Evolutionary conservation across 2,329 filamentous ascomycete species (phyloP).

Genomic region (Scortechinia acanthostroma): DNA sequence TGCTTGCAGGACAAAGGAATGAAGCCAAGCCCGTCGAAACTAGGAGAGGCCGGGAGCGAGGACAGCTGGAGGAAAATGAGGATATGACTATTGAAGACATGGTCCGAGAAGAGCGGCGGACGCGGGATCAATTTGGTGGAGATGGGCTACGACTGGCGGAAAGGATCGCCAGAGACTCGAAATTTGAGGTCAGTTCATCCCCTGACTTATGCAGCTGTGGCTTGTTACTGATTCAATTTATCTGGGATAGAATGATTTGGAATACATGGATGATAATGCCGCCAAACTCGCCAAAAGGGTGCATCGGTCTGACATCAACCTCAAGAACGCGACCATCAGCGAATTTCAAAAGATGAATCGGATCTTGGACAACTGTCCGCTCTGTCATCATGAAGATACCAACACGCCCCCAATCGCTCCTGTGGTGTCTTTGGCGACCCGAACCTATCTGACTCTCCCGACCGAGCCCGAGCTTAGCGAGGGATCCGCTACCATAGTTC

Average conservation of each 20-base stretch:
- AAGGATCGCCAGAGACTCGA: constrained; percentile 84
- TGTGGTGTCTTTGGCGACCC: constrained; percentile 76
- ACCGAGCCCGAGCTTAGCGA: constrained; percentile 77
- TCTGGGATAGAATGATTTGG: constrained; percentile 73
- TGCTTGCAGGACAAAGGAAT: constrained; percentile 66
- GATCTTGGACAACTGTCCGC: constrained; percentile 77
- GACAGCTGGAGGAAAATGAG: constrained; percentile 80
- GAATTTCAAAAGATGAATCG: constrained; percentile 87
- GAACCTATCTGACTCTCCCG: constrained; percentile 79
- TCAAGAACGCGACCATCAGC: constrained; percentile 78
- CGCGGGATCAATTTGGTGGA: constrained; percentile 68
- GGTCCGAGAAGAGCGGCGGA: constrained; percentile 87
- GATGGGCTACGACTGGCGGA: constrained; percentile 81
- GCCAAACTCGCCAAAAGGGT: constrained; percentile 79
- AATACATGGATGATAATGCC: constrained; percentile 97
- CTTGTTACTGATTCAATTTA: not conserved
- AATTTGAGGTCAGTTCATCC: constrained; percentile 44
- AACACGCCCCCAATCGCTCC: constrained; percentile 70
- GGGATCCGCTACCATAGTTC: constrained; percentile 82
- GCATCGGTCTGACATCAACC: constrained; percentile 78
- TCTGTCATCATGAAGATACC: constrained; percentile 87
- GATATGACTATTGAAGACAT: constrained; percentile 97
- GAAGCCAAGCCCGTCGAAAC: constrained; percentile 76
- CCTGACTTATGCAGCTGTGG: not conserved
- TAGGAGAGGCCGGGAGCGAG: constrained; percentile 77